Conservation (phyloP, 129 eudicot genomes). For the Escallonia rubra region DNA sequence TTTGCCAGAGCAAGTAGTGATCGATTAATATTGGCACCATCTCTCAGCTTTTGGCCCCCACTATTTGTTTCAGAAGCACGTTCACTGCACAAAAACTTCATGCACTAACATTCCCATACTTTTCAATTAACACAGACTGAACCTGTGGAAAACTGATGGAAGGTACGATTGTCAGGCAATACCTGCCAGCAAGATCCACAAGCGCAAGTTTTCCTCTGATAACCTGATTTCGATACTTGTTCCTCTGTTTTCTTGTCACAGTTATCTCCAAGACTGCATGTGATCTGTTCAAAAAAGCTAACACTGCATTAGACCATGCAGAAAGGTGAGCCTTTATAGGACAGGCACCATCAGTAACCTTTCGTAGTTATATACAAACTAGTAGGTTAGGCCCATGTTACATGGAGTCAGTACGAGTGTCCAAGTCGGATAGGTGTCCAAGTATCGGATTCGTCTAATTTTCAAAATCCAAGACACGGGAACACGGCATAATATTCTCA, state of each 20-base stretch:
- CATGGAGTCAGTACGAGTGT: too few species aligned
- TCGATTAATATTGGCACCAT: conserved; percentile 90
- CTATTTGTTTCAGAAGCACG: conserved; percentile 90
- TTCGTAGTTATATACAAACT: neutral
- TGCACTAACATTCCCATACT: conserved; percentile 1
- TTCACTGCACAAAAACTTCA: conserved; percentile 54
- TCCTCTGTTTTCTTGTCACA: conserved; percentile 65
- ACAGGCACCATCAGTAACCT: neutral
- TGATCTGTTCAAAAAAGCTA: conserved; percentile 46
- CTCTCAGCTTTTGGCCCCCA: conserved; percentile 89
- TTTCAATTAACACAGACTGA: neutral
- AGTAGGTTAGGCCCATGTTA: too few species aligned
- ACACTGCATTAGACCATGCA: conserved; percentile 16
- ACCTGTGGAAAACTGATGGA: neutral
- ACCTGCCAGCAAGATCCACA: conserved; percentile 99
- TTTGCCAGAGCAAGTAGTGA: conserved; percentile 97
- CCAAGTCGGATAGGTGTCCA: too few species aligned
- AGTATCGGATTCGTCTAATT: too few species aligned
- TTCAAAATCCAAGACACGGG: too few species aligned
- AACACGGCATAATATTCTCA: too few species aligned
- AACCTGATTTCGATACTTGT: conserved; percentile 60
- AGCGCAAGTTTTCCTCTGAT: conserved; percentile 92
- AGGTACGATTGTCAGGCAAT: conserved; percentile 2
- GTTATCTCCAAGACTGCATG: conserved; percentile 93
- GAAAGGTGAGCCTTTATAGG: conserved; percentile 1